These are phyloP conservation scores for Umbilicaria muhlenbergii DNA, from an alignment of 495 filamentous ascomycete species.

Conservation along the genomic window DNA sequence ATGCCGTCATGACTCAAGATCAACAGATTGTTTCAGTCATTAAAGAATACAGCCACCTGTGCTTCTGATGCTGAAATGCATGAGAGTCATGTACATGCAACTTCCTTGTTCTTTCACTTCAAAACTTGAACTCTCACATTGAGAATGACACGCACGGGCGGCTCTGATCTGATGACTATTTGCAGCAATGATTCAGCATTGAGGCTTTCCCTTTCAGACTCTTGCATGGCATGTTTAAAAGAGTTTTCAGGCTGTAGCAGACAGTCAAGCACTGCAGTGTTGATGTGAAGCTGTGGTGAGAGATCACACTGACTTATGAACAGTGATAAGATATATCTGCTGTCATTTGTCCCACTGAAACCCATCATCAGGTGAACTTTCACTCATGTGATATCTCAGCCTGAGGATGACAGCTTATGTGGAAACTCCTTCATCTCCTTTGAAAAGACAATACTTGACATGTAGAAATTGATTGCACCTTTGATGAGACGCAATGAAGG, in stretches of 20 bases:
- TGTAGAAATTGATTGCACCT: conserved; percentile 43
- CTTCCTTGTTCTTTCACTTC: conserved; percentile 39
- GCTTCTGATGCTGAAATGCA: conserved; percentile 11
- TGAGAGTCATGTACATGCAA: conserved; percentile 34
- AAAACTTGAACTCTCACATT: conserved; percentile 65
- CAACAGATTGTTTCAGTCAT: conserved; percentile 23
- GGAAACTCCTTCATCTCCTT: conserved; percentile 50
- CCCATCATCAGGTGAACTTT: conserved; percentile 39
- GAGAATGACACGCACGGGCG: conserved; percentile 41
- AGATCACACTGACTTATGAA: conserved; percentile 40
- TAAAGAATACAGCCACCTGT: conserved; percentile 39
- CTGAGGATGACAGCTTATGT: conserved; percentile 48
- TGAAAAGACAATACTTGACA: conserved; percentile 47
- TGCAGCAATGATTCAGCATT: conserved; percentile 31
- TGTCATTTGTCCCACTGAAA: conserved; percentile 65
- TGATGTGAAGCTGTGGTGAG: conserved; percentile 40
- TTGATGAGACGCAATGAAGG: conserved; percentile 36
- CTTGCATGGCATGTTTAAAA: background rate
- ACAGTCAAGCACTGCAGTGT: conserved; percentile 43
- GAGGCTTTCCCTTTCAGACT: conserved; percentile 1
- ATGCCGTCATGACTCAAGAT: conserved; percentile 31
- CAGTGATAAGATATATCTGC: conserved; percentile 37
- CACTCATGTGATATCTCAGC: conserved; percentile 46
- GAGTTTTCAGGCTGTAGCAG: conserved; percentile 41
- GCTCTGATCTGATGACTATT: conserved; percentile 22